Evolutionary conservation across 2,329 filamentous ascomycete genomes (phyloP), one percentile per base, ranked within the genome.

Genomic region (Penicillium sp.): DNA sequence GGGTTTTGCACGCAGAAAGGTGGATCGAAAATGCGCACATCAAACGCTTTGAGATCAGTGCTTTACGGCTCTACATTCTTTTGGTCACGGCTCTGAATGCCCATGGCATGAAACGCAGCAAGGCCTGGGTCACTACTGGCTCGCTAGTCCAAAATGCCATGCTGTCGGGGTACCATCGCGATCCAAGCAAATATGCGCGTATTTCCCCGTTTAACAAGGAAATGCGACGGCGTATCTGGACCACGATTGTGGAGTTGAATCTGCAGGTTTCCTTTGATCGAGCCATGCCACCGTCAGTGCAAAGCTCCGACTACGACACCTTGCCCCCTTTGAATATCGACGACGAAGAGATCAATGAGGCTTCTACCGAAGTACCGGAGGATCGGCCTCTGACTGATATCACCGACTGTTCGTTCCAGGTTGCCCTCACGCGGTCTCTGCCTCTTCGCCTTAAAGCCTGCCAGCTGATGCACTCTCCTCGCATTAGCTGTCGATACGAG

Each of bases 1-100:
- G 92, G 69, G 89, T 97, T 53, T 83, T 87, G 45, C 95, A 97
- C 85, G 90, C 91, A 2, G 93, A 96, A 69, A 85, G 86, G 2
- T 87, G 96, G 54, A 79, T 97, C 38, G 89, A 95, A 65, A 88
- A 93, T 65, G 89, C 91, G 0, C 84, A 76, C 42, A 75, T 79
- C 41, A 84, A 83, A 62, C 77, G 81, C 15, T 74, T 80, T 3
- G 78, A 77, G 2, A 69, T 81, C 1, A 67, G 64, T 2, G 73
- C 77, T 51, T 76, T 82, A 38, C 80, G 82, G 31, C 67, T 82
- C 3, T 74, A 78, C 13, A 79, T 80, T 47, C 66, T 84, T 21
- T 64, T 80, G 10, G 65, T 80, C 6, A 69, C 82, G 6, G 78
- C 81, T 0, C 79, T 77, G 50, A 75, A 79, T 36, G 71, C 70